These are phyloP conservation scores for Striga asiatica DNA, from an alignment of 257 asterid species.

Conservation along the genomic window DNA sequence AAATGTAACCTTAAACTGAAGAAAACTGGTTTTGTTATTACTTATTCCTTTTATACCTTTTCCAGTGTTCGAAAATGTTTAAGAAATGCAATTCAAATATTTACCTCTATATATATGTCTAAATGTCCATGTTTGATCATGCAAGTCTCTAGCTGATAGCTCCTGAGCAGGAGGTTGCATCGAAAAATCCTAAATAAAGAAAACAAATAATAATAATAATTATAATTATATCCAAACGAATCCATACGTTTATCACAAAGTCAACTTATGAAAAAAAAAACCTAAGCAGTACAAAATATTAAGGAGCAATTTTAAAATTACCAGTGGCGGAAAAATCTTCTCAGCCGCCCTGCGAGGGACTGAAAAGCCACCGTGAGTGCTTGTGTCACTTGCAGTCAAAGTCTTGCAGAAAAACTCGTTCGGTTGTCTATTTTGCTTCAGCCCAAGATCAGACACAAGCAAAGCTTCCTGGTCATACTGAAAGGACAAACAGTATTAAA, in stretches of 20 bases:
- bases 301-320: constrained; percentile 12
- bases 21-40: not conserved
- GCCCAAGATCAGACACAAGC: constrained; percentile 71
- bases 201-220: too few relatives aligned
- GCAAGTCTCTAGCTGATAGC: constrained; percentile 80
- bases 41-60: too few relatives aligned
- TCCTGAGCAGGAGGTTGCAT: constrained; percentile 99
- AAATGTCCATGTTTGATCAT: constrained; percentile 94
- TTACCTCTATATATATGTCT: constrained; percentile 93
- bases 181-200: constrained; percentile 64
- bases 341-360: constrained; percentile 99
- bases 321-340: constrained; percentile 91
- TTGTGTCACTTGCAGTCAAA: constrained; percentile 95
- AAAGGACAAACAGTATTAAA: not conserved
- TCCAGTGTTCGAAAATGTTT: too few relatives aligned
- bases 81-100: not conserved
- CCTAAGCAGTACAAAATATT: too few relatives aligned
- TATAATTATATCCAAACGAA: too few relatives aligned
- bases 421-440: constrained; percentile 75
- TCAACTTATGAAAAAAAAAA: constrained; percentile 15
- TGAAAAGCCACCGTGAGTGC: constrained; percentile 99
- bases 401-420: constrained; percentile 93
- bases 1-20: not conserved
- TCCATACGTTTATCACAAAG: too few relatives aligned
- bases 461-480: constrained; percentile 92